phyloP scores from a whole-genome alignment of 2,329 filamentous ascomycete species.

The Fusarium subtropicale region DNA sequence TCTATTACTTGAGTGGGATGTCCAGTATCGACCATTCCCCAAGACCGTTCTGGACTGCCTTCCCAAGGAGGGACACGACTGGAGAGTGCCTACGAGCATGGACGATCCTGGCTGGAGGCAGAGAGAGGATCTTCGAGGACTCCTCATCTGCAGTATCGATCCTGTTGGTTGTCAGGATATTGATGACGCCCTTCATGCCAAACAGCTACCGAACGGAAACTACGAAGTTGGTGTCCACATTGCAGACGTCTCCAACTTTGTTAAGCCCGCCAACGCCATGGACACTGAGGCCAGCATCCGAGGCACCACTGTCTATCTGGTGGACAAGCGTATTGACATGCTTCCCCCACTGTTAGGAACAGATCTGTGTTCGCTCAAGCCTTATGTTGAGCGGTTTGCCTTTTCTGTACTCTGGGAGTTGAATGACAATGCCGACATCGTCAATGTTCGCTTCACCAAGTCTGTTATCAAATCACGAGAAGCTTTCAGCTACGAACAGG shows the following conservation, averaged over 20 bases:
- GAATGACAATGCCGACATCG: slow-evolving; percentile 83
- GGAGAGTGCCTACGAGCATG: slow-evolving; percentile 85
- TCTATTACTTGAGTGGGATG: slow-evolving; percentile 92
- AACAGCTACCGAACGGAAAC: slow-evolving; percentile 88
- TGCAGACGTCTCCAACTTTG: slow-evolving; percentile 98
- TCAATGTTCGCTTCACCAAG: slow-evolving; percentile 91
- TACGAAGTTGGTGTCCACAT: slow-evolving; percentile 98
- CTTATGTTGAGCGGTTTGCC: slow-evolving; percentile 93
- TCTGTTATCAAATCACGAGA: slow-evolving; percentile 97
- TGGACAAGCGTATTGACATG: slow-evolving; percentile 99
- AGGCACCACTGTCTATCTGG: slow-evolving; percentile 95
- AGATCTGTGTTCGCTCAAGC: slow-evolving; percentile 95
- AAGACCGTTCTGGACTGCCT: slow-evolving; percentile 95
- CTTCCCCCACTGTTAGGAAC: slow-evolving; percentile 95
- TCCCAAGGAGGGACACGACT: slow-evolving; percentile 90
- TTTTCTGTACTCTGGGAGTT: slow-evolving; percentile 93
- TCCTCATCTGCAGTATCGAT: slow-evolving; percentile 97
- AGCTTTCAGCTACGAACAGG: slow-evolving; percentile 97
- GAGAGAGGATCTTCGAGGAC: slow-evolving; percentile 82
- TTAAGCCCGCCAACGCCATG: slow-evolving; percentile 97
- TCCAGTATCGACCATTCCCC: slow-evolving; percentile 96
- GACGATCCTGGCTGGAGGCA: slow-evolving; percentile 90
- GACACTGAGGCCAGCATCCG: slow-evolving; percentile 93
- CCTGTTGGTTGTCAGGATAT: slow-evolving; percentile 97
- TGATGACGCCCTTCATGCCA: slow-evolving; percentile 93